phyloP scores from a whole-genome alignment of 768 basidiomycete species.

The Calocera viscosa region DNA sequence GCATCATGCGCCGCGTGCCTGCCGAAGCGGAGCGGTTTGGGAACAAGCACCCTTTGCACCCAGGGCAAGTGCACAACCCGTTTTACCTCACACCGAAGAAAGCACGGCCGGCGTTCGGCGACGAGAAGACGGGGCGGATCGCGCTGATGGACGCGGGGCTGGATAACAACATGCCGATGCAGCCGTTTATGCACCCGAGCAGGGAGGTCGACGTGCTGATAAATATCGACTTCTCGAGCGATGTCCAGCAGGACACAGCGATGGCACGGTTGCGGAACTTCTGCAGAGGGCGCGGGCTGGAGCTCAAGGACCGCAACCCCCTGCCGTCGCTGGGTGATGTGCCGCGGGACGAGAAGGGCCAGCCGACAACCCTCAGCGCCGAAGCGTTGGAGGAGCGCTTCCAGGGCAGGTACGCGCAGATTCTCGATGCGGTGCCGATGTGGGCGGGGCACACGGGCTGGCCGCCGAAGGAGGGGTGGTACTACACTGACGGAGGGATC shows the following conservation, averaged over 20 bases:
- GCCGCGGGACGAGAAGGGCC: background rate
- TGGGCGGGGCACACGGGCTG: background rate
- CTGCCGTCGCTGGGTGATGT: background rate
- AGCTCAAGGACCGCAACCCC: background rate
- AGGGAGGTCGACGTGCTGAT: conserved; percentile 2
- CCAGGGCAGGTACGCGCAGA: conserved; percentile 1
- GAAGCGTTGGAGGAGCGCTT: background rate
- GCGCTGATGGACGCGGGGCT: conserved; percentile 1
- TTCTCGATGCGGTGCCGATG: background rate
- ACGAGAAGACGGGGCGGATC: background rate
- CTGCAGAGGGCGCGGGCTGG: background rate
- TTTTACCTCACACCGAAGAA: background rate
- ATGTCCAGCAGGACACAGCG: conserved; percentile 2
- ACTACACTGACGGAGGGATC: background rate
- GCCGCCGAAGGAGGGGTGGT: conserved; percentile 3
- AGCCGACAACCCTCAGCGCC: background rate
- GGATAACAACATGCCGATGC: conserved; percentile 7
- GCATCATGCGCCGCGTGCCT: background rate
- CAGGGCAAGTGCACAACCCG: background rate
- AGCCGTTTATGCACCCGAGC: background rate
- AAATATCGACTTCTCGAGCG: conserved; percentile 2
- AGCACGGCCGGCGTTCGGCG: background rate
- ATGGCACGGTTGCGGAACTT: background rate
- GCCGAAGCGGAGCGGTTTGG: conserved; percentile 2
- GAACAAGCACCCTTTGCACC: background rate